Evolutionary conservation across 108 stramenopile genomes (phyloP).

Genomic region (Cylindrotheca closterium): DNA sequence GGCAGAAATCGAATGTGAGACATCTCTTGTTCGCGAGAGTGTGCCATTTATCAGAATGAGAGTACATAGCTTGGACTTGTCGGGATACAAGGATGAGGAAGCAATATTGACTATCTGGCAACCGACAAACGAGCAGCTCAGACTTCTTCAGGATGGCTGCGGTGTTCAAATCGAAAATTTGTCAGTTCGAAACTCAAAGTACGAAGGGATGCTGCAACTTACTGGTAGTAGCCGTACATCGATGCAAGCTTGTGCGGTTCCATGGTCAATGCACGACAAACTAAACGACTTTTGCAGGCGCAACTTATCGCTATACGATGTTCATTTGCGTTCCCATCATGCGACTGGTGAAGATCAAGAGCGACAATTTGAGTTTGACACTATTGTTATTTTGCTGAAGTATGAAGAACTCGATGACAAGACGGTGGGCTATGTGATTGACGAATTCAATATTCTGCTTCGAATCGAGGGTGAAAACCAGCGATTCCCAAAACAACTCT

Average conservation of each 20-base stretch:
- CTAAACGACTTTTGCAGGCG: conserved; percentile 31
- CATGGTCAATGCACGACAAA: conserved; percentile 16
- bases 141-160: conserved; percentile 54
- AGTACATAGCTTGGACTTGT: conserved; percentile 25
- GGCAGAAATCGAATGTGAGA: conserved; percentile 52
- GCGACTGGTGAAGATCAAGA: conserved; percentile 8
- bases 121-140: conserved; percentile 67
- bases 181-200: conserved; percentile 38
- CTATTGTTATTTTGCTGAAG: conserved; percentile 2
- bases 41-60: conserved; percentile 56
- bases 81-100: conserved; percentile 14
- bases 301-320: conserved; percentile 42
- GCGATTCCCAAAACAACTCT: conserved; percentile 2
- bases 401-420: not conserved
- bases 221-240: conserved; percentile 49
- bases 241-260: conserved; percentile 24
- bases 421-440: conserved; percentile 3
- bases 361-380: conserved; percentile 1
- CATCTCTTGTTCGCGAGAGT: conserved; percentile 42
- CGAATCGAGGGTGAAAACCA: conserved; percentile 17
- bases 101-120: conserved; percentile 73
- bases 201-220: conserved; percentile 55
- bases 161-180: conserved; percentile 56
- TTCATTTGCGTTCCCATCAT: conserved; percentile 40
- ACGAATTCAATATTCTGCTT: conserved; percentile 16